Evolutionary conservation across 352 stramenopile species (phyloP), one percentile per base, ranked within the genome.

Genomic region (Phytophthora ramorum): DNA sequence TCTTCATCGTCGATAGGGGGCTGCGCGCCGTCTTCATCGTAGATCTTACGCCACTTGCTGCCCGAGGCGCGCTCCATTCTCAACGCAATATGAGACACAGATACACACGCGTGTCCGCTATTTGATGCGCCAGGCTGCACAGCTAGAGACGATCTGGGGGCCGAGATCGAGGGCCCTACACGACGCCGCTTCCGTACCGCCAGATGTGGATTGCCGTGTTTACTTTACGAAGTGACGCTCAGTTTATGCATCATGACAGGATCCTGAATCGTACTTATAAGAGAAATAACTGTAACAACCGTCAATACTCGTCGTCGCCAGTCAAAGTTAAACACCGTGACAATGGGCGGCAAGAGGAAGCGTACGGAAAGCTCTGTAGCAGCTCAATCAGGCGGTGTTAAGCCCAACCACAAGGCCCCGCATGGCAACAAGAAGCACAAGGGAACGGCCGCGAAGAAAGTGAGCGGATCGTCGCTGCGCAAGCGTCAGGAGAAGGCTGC

Each of bases 271-370:
- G 28, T 55, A 44, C 7, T 9, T 55, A 40, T 22, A 6, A 0
- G 26, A 26, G 13, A 8, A 5, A 2, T 4, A 7, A 16, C 40
- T 46, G 40, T 46, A 46, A 6, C 17, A 16, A 4, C 10, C 8
- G 3, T 44, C n/a, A 17, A 46, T 14, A 46, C 9, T 46, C 40
- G n/a, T 8, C 8, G n/a, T 46, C 13, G 28, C 53, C 65, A 73
- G 53, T 69, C 30, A 69, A 69, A 34, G 12, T 35, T 4, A 2
- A 67, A 44, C 38, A 35, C 7, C 35, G 56, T 40, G 41, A 69
- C 20, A 44, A 77, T 78, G 73, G 62, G 53, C 7, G 67, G 61
- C 44, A 81, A 81, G 55, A 74, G 69, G 65, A 78, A 76, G 69
- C 66, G 66, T 10, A 22, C 44, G 26, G 63, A 71, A 14, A 26